Evolutionary conservation across 805 yeast genomes (phyloP).

Genomic region (Wickerhamomyces chambardii): DNA sequence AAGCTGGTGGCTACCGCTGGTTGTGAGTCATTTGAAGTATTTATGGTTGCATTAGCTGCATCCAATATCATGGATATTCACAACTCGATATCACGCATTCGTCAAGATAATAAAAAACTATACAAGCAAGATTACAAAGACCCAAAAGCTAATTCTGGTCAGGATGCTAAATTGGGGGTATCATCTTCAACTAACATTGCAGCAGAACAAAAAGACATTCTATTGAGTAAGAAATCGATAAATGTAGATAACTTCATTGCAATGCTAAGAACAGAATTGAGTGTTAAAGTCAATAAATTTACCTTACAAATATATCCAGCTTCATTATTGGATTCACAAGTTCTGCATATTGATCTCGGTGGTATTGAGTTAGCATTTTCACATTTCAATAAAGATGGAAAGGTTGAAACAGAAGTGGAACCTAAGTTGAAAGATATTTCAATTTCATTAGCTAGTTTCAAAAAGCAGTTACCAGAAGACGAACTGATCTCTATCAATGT

Average conservation of each 20-base stretch:
- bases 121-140: constrained; percentile 70
- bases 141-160: constrained; percentile 25
- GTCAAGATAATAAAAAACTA: constrained; percentile 62
- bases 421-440: constrained; percentile 53
- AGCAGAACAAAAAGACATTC: no score
- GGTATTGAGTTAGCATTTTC: constrained; percentile 42
- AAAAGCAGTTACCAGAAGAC: constrained; percentile 41
- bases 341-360: constrained; percentile 52
- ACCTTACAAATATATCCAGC: constrained; percentile 73
- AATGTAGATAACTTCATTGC: constrained; percentile 20
- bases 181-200: no score
- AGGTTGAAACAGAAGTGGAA: constrained; percentile 40
- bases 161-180: no score
- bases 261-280: constrained; percentile 55
- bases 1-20: constrained; percentile 42
- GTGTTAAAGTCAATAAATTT: constrained; percentile 47
- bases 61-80: constrained; percentile 75
- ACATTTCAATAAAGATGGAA: constrained; percentile 34
- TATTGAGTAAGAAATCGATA: constrained; percentile 5
- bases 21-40: constrained; percentile 47
- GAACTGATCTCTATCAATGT: constrained; percentile 35
- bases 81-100: constrained; percentile 60
- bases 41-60: constrained; percentile 77
- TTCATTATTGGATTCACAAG: constrained; percentile 70
- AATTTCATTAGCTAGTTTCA: constrained; percentile 59